phyloP scores from a whole-genome alignment of 164 flowering plant genomes.

The Chimonanthus praecox region DNA sequence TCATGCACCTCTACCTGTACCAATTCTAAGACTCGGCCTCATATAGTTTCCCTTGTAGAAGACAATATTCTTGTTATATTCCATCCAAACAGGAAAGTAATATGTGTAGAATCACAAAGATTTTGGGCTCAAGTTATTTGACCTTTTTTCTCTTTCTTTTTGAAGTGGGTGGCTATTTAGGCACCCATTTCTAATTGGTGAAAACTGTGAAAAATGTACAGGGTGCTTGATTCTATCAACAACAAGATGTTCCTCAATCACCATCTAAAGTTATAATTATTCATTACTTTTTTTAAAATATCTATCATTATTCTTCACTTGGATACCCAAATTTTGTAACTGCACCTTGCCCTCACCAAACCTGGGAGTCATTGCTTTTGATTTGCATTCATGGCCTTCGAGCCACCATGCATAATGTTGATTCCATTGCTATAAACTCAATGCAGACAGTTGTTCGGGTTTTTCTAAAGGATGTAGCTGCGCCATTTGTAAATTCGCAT shows the following conservation, averaged over 20 bases:
- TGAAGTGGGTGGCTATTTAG: too few relatives aligned
- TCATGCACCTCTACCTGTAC: neutral
- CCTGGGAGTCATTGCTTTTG: neutral
- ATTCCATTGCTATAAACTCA: neutral
- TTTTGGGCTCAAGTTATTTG: too few relatives aligned
- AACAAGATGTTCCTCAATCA: too few relatives aligned
- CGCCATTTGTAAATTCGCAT: slow-evolving; percentile 63
- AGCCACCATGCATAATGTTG: neutral
- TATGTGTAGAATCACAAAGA: too few relatives aligned
- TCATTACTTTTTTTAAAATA: too few relatives aligned
- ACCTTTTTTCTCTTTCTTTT: too few relatives aligned
- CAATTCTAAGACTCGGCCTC: neutral
- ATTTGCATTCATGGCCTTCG: neutral
- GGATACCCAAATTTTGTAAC: neutral
- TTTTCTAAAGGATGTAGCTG: slow-evolving; percentile 48
- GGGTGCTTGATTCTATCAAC: too few relatives aligned
- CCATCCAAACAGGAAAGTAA: too few relatives aligned
- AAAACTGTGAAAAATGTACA: too few relatives aligned
- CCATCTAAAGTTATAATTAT: too few relatives aligned
- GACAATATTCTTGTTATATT: too few relatives aligned
- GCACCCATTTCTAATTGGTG: too few relatives aligned
- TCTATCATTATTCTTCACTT: neutral
- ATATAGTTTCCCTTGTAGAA: neutral
- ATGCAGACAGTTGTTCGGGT: slow-evolving; percentile 72
- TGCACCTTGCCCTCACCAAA: neutral